phyloP scores from a whole-genome alignment of 108 stramenopile genomes.

The Cyclotella baltica region DNA sequence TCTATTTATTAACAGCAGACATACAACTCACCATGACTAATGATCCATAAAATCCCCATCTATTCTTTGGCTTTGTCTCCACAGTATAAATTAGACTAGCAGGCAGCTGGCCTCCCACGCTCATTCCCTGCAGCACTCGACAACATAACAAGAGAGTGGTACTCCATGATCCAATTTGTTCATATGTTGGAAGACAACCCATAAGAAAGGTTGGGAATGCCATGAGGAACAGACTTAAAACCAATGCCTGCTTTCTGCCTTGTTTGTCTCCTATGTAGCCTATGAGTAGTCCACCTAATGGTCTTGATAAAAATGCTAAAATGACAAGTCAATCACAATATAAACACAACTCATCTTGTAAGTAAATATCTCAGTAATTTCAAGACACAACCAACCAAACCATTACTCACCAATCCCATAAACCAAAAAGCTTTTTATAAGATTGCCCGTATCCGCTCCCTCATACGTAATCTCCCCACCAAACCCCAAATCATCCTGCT shows the following conservation, averaged over 20 bases:
- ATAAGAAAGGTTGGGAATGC: slow-evolving; percentile 83
- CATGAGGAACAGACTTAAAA: slow-evolving; percentile 76
- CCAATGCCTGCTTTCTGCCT: slow-evolving; percentile 78
- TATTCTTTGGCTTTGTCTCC: slow-evolving; percentile 52
- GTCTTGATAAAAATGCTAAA: slow-evolving; percentile 82
- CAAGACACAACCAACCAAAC: neutral
- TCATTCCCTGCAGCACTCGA: slow-evolving; percentile 87
- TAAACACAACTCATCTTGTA: too few species aligned
- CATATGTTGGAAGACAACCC: slow-evolving; percentile 87
- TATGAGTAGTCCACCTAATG: slow-evolving; percentile 76
- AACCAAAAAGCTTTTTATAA: slow-evolving; percentile 84
- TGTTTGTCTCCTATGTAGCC: slow-evolving; percentile 81
- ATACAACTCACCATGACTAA: slow-evolving; percentile 53
- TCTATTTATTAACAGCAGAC: neutral
- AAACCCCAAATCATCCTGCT: slow-evolving; percentile 25
- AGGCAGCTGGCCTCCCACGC: slow-evolving; percentile 89
- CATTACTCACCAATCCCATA: slow-evolving; percentile 58
- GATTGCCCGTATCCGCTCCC: slow-evolving; percentile 20
- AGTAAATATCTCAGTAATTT: too few species aligned
- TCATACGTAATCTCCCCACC: slow-evolving; percentile 1
- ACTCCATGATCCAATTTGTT: slow-evolving; percentile 63
- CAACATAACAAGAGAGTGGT: slow-evolving; percentile 69
- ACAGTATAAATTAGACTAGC: slow-evolving; percentile 76
- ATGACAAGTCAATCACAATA: neutral
- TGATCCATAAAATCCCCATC: slow-evolving; percentile 75